Evolutionary conservation across 2,329 filamentous ascomycete species (phyloP), one percentile per base, ranked within the genome.

Genomic region (Sarocladium oryzae): DNA sequence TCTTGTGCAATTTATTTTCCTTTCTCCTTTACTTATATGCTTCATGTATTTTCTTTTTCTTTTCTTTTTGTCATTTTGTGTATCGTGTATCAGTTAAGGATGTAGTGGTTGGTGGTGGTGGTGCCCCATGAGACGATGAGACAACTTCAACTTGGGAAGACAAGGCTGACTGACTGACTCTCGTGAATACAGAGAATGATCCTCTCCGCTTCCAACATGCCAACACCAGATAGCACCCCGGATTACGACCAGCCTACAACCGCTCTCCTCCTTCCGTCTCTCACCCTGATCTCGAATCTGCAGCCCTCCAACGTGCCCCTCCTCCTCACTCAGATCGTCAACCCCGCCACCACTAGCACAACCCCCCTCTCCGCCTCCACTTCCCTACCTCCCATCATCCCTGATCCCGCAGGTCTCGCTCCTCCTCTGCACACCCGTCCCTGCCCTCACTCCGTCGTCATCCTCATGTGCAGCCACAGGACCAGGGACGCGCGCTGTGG

Each of bases 401-500:
- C 60, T 51, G 58, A 58, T 59, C 57, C 63, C 2, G 60, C 65
- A 3, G 58, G 60, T 21, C 55, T 61, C 20, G 60, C 62, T 9
- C 60, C 63, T 2, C 60, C 63, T 26, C 61, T 75, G 28, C 63
- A 61, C 1, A 67, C 59, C 20, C 50, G 52, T 24, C 77, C 86
- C 4, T 91, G 84, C 58, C 89, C 90, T 3, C 92, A 97, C 74
- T 78, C 81, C 55, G 90, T 86, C 57, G 78, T 97, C 23, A 89
- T 99, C 62, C 81, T 99, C 49, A 84, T 99, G 63, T 99, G 93
- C 75, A 95, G 88, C 41, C 93, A 97, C 65, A 84, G 82, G 62
- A 96, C 89, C n/a, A 86, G 93, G 55, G 93, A 97, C 67, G 91
- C 89, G 0, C 87, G 93, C 60, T 97, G 93, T 66, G 93, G 92